Evolutionary conservation across 768 basidiomycete species (phyloP).

Genomic region (Pulveroboletus sp.): DNA sequence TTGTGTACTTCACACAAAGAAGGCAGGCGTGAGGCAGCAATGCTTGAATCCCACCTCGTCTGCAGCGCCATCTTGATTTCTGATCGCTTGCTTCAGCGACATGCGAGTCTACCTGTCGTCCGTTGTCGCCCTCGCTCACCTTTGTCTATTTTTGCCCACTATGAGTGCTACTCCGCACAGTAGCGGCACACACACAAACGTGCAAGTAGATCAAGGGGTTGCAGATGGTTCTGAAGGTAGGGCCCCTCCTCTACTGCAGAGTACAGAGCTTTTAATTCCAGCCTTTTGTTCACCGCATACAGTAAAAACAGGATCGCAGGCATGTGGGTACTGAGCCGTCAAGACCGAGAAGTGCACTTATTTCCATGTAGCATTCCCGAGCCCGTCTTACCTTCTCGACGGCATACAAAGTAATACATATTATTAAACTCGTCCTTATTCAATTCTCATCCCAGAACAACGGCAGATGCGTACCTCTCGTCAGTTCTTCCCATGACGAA

Average conservation of each 20-base stretch:
- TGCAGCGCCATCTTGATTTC: no score
- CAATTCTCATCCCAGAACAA: background rate
- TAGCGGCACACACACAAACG: background rate
- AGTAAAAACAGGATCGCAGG: background rate
- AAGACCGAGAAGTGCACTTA: background rate
- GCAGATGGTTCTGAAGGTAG: background rate
- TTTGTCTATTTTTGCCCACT: background rate
- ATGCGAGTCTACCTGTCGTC: background rate
- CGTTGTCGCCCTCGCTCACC: background rate
- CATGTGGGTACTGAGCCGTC: background rate
- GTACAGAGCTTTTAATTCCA: background rate
- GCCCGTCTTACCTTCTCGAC: background rate
- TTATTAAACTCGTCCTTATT: background rate
- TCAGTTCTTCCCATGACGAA: background rate
- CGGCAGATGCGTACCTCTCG: constrained; percentile 1
- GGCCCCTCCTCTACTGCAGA: background rate
- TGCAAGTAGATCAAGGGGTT: background rate
- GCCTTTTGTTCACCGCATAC: background rate
- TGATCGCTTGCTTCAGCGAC: no score
- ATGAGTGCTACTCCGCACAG: background rate
- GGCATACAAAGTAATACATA: constrained; percentile 1
- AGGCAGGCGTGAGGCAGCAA: no score
- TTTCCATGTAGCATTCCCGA: background rate
- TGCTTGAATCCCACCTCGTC: no score
- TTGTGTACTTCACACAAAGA: no score